Evolutionary conservation across 75 land plant species (phyloP).

Genomic region (Selaginella tamariscina): DNA sequence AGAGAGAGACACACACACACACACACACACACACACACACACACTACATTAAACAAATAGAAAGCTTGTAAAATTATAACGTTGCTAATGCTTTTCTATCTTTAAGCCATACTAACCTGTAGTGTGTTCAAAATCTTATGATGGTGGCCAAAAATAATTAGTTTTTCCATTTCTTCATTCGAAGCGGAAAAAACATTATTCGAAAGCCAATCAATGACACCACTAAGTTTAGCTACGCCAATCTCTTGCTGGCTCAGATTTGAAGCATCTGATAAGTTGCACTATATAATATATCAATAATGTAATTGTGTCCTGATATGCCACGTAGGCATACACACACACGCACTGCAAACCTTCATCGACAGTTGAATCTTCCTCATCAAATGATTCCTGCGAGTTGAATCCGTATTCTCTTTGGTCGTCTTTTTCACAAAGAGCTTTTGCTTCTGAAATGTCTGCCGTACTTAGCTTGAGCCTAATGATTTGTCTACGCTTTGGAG

Average conservation of each 20-base stretch:
- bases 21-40: too few species aligned
- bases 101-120: conserved; percentile 61
- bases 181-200: conserved; percentile 39
- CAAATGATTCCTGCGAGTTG: conserved; percentile 24
- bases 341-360: conserved; percentile 11
- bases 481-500: conserved; percentile 84
- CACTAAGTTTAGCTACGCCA: conserved; percentile 78
- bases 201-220: conserved; percentile 76
- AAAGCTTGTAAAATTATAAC: too few species aligned
- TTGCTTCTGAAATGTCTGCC: conserved; percentile 44
- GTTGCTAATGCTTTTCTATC: too few species aligned
- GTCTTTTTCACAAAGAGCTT: conserved; percentile 10
- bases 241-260: conserved; percentile 38
- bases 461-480: conserved; percentile 41
- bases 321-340: background rate
- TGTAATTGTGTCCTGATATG: too few species aligned
- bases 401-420: too few species aligned
- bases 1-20: too few species aligned
- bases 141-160: conserved; percentile 90
- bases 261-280: background rate
- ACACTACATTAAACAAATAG: too few species aligned
- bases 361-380: conserved; percentile 24
- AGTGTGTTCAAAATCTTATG: conserved; percentile 67
- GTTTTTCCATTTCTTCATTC: conserved; percentile 33
- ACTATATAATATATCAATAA: too few species aligned